Evolutionary conservation across 208 protist species (phyloP), one percentile per base, ranked within the genome.

Genomic region (Vickermania ingenoplastis): DNA sequence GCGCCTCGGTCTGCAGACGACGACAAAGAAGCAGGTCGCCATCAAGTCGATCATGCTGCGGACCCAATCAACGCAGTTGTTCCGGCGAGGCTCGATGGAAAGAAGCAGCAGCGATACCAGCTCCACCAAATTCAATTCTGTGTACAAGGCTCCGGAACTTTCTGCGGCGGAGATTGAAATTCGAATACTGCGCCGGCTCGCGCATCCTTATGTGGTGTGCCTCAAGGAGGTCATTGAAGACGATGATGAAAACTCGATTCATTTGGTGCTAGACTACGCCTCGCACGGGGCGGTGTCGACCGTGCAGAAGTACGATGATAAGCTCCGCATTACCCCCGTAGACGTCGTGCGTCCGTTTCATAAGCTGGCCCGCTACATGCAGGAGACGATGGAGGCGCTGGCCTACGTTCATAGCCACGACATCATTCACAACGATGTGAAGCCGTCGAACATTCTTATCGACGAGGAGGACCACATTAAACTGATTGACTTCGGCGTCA

Each of bases 211-310:
- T 69, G 81, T 98, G 23, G 77, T 97, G 1, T 51, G 64, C 30
- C 71, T 98, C 30, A 74, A 80, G 31, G 95, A 98, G 67, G 94
- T 98, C 4, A 97, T 98, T 48, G 94, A 98, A 61, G 96, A 98
- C 67, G 90, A 91, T 22, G 61, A 78, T 1, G 72, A 89, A 25
- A 83, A 91, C 31, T 75, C 77, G 52, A 54, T 95, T 31, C 90
- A 93, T 51, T 55, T 96, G 7, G 76, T 89, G 25, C 68, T 84
- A 69, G 63, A 66, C 3, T 82, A 79, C 69, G 69, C 70, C n/a
- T 52, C 73, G 13, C 50, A 65, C 27, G 77, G 77, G 3, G 57
- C 63, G 4, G 28, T 84, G 41, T 64, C 74, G 3, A 24, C 21
- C 41, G 66, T 75, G 51, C 60, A 75, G 23, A 48, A 53, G 22